Evolutionary conservation across 2,329 filamentous ascomycete species (phyloP), one percentile per base, ranked within the genome.

Genomic region (Exophiala alcalophila): DNA sequence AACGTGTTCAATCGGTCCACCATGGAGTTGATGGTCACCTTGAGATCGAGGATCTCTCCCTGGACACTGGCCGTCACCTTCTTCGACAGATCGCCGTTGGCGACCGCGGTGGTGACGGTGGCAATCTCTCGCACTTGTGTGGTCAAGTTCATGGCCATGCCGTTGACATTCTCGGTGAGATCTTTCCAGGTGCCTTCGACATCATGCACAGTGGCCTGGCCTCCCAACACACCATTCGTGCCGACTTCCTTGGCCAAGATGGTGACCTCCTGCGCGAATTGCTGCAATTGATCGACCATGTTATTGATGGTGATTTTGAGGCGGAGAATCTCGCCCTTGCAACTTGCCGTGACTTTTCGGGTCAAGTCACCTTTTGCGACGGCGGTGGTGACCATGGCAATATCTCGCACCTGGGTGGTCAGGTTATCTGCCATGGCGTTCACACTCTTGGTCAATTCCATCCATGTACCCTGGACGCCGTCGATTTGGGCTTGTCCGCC

Each of bases 231-330:
- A 58, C 91, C 91, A 65, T 98, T 91, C 1, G 92, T 97, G 48
- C 91, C 91, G 73, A 97, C 92, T 67, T 97, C 91, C 63, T 88
- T 84, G 25, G 91, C 91, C 60, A 98, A 86, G 66, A 92, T 94
- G 25, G 91, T 97, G 57, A 98, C 92, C 70, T 97, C 91, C 61
- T 89, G 86, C 7, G 92, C 92, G 62, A 97, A 97, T 61, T 96
- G 90, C 61, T 94, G 88, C 44, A 98, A 74, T 65, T 96, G 92
- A 64, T 96, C 92, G 55, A 98, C 91, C 91, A 98, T 98, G 63
- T 86, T 92, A 69, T 98, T 98, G 73, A 97, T 98, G 32, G 92
- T 97, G 47, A 89, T 90, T 69, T 98, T 98, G 61, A 98, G 84
- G 70, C 86, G 88, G 62, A 82, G 85, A 59, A 90, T 97, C 74